A percentile compares a stretch with the other conserved stretches of the same genome.
Conservation (phyloP, 805 yeast genomes). For the Suhomyces prunicola region DNA sequence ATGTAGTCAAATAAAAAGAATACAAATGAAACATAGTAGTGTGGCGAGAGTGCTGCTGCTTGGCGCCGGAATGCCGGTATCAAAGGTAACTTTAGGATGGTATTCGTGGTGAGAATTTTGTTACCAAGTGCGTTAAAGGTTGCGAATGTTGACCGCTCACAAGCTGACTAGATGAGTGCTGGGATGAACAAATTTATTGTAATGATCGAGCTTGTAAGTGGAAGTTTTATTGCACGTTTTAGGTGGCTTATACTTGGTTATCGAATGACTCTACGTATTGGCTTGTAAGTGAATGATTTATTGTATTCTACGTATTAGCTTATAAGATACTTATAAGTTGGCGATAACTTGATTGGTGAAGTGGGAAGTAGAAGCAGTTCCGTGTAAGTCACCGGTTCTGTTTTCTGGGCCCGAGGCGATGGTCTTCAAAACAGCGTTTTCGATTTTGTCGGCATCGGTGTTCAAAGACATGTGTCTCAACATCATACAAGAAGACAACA, state of each 20-base stretch:
- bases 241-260: no score
- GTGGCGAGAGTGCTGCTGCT: no score
- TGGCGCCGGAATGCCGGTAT: no score
- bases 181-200: no score
- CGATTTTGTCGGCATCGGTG: slow-evolving; percentile 78
- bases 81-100: no score
- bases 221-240: no score
- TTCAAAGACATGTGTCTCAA: slow-evolving; percentile 95
- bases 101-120: no score
- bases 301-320: background rate
- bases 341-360: slow-evolving; percentile 90
- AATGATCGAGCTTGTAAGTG: no score
- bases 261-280: background rate
- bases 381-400: slow-evolving; percentile 96
- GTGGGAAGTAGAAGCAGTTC: slow-evolving; percentile 81
- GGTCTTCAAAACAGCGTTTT: slow-evolving; percentile 80
- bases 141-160: background rate
- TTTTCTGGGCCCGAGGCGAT: slow-evolving; percentile 94
- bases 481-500: slow-evolving; percentile 97
- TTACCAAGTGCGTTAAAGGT: no score
- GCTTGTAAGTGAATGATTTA: background rate
- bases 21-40: no score
- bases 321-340: slow-evolving; percentile 47
- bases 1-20: no score
- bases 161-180: background rate